Base-by-base conservation (phyloP, 495 filamentous ascomycete species). In the Podospora pseudopauciseta region DNA sequence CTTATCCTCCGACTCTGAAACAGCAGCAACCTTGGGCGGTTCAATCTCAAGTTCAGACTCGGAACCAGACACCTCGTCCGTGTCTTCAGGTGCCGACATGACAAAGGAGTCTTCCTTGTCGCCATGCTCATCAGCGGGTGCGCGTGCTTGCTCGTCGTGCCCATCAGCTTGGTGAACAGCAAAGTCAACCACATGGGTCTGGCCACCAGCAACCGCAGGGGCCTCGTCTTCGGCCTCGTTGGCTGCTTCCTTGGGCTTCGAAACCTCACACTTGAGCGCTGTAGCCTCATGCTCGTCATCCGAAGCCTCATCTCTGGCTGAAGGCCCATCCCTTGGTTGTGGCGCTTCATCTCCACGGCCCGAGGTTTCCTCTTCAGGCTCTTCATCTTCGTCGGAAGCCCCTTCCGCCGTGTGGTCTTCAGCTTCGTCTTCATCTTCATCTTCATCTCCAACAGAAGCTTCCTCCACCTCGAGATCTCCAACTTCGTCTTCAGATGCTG, bases 231-330 rank as follows among this genome's bases (percentile, higher is more conserved):
- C 15, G 39, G 39, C 39, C 9, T 49, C 2, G 39, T 49, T 13
- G 18, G 72, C 73, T 44, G 76, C 80, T 20, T 81, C 80, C 28
- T 80, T 78, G 16, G 77, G 76, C 30, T 79, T 78, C 1, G 79
- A 80, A 18, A 81, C 68, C 5, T 80, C 23, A 23, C 1, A 1
- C 23, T 23, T 23, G 23, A 23, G 23, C 23, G 23, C 23, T 23
- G 23, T 23, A 23, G 23, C 23, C 23, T 23, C 57, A 53, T 75
- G 74, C 32, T 80, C 80, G 5, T 79, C 73, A n/a, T 77, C 76
- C 0, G 78, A 77, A 11, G 9, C 7, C 30, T 32, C 30, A 7
- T 69, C 68, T 18, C 53, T 68, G 44, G 65, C 30, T 32, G 4
- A 7, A 16, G 39, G 3, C 34, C 34, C 34, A 39, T 39, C 34